Conservation (phyloP, 805 yeast genomes). For the Scheffersomyces lignosus region DNA sequence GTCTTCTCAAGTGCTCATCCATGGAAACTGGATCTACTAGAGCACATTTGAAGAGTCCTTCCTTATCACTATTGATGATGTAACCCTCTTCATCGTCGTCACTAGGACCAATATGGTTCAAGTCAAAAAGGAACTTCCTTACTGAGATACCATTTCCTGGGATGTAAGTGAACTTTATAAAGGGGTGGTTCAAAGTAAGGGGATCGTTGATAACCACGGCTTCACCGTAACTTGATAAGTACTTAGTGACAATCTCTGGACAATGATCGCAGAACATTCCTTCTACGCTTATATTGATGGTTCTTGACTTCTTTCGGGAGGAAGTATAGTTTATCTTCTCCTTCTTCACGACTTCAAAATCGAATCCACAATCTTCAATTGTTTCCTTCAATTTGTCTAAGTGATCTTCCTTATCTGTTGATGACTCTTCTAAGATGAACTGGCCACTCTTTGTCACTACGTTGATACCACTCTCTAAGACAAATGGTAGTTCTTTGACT, state of each 20-base stretch:
- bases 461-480: conserved; percentile 54
- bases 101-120: conserved; percentile 43
- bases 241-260: conserved; percentile 54
- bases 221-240: conserved; percentile 53
- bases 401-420: conserved; percentile 19
- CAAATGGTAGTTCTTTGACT: conserved; percentile 49
- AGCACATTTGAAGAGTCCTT: conserved; percentile 46
- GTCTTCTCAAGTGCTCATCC: conserved; percentile 59
- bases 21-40: conserved; percentile 56
- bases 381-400: conserved; percentile 46
- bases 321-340: conserved; percentile 48
- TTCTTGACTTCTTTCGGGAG: conserved; percentile 51
- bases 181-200: conserved; percentile 55
- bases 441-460: conserved; percentile 61
- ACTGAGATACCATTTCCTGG: conserved; percentile 56
- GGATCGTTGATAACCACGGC: conserved; percentile 57
- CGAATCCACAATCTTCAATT: conserved; percentile 69
- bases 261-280: conserved; percentile 77
- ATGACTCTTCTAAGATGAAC: conserved; percentile 52
- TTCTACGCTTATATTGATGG: conserved; percentile 53
- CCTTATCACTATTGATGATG: conserved; percentile 11
- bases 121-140: conserved; percentile 51
- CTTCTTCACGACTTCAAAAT: conserved; percentile 47
- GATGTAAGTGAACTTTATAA: conserved; percentile 61
- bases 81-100: conserved; percentile 16